Conservation (phyloP, 257 asterid species). For the Przewalskia tangutica region DNA sequence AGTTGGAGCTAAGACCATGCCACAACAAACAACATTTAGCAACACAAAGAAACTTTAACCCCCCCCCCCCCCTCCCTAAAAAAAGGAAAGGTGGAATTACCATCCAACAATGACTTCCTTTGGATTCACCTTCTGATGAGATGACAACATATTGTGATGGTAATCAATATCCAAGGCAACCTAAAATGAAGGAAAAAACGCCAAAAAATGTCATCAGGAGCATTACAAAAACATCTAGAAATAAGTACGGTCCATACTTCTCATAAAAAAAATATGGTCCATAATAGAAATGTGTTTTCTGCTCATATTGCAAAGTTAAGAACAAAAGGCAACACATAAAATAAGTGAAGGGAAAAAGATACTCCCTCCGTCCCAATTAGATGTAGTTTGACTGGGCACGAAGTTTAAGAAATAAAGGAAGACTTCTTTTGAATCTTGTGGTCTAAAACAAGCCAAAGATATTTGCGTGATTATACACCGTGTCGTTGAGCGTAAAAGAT, state of each 20-base stretch:
- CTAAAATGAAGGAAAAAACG: slow-evolving; percentile 21
- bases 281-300: not conserved
- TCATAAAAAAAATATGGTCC: not conserved
- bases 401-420: too few relatives aligned
- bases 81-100: slow-evolving; percentile 21
- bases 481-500: too few relatives aligned
- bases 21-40: not conserved
- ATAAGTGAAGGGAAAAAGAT: not conserved
- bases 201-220: not conserved
- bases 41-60: slow-evolving; percentile 24
- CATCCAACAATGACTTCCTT: slow-evolving; percentile 98
- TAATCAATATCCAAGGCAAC: slow-evolving; percentile 96
- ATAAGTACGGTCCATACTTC: not conserved
- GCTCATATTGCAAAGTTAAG: not conserved
- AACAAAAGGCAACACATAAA: not conserved
- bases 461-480: too few relatives aligned
- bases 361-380: too few relatives aligned
- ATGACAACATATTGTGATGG: slow-evolving; percentile 79
- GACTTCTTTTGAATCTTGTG: too few relatives aligned
- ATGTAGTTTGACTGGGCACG: too few relatives aligned
- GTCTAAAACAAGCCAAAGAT: too few relatives aligned
- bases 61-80: not conserved
- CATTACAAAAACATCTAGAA: not conserved
- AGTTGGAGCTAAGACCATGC: not conserved
- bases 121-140: slow-evolving; percentile 92